Evolutionary conservation across 1,284 basidiomycete species (phyloP), one percentile per base, ranked within the genome.

Genomic region (Cerrena zonata): DNA sequence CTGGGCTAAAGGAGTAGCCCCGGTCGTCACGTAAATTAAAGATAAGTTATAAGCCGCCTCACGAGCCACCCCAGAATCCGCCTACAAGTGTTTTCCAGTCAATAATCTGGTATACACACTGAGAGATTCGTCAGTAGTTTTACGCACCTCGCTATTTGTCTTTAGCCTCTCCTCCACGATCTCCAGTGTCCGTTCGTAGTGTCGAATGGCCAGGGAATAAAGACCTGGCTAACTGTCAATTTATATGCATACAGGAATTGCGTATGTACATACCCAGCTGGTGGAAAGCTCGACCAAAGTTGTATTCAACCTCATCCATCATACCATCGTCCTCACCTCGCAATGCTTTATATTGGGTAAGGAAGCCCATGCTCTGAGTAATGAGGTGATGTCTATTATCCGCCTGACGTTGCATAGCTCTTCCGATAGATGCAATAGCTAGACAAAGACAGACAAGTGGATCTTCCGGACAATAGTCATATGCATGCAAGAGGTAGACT

Each of bases 371-470:
- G 0, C 79, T 89, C 89, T 91, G 88, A 22, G 82, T 74, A 43
- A 93, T 76, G 47, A 91, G 79, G 64, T 95, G 91, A 61, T 97
- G 89, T 43, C 93, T 72, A 65, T 99, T 98, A 69, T 98, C 95
- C 4, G 89, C 86, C 65, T 97, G 94, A 10, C 95, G 79, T 59
- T 95, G 91, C 82, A 92, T 91, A 0, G 92, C 86, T 34, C 95
- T 79, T 7, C 91, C 90, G 30, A 95, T 73, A 41, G 89, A 96
- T 0, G 91, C 86, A 36, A 94, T 82, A 0, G 86, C 88, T 4
- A 95, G 75, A 30, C 78, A 82, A 13, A 99, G 72, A 62, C 88
- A 93, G 18, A 96, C 75, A 64, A 96, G 74, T 0, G 94, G 89
- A 64, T 98, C 91, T 24, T 89, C 76, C 0, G 82, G 86, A 55